A percentile compares a stretch with the other conserved stretches of the same genome.
phyloP scores from a whole-genome alignment of 148 eudicot species.

The Spergularia marina region DNA sequence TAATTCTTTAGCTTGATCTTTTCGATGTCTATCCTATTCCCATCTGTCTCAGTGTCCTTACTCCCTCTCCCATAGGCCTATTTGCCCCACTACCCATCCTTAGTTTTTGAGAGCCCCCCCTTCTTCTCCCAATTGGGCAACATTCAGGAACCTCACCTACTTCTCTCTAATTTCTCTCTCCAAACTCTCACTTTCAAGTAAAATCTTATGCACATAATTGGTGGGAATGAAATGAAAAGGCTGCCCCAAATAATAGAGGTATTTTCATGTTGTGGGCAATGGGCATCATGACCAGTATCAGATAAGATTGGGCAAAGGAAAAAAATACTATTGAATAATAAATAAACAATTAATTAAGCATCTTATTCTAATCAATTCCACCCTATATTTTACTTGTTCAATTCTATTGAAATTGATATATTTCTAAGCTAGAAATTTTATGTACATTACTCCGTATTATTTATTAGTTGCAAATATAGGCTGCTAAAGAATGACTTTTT shows the following conservation, averaged over 20 bases:
- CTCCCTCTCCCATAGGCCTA: background rate
- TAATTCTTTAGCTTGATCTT: background rate
- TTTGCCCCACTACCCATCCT: slow-evolving; percentile 29
- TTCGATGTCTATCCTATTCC: slow-evolving; percentile 32
- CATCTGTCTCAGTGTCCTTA: slow-evolving; percentile 19
- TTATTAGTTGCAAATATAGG: too few species aligned
- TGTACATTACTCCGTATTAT: too few species aligned
- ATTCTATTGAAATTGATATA: background rate
- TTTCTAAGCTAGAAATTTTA: background rate
- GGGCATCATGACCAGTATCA: background rate
- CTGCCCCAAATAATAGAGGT: slow-evolving; percentile 8
- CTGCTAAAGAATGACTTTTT: too few species aligned
- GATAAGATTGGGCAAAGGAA: background rate
- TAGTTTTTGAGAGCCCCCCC: slow-evolving; percentile 22
- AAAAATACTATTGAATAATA: background rate
- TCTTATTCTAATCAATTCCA: background rate
- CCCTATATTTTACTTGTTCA: background rate
- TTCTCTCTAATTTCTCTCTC: background rate
- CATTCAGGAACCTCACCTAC: slow-evolving; percentile 10
- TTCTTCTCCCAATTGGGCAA: slow-evolving; percentile 22
- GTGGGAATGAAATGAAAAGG: slow-evolving; percentile 17
- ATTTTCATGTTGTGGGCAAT: slow-evolving; percentile 11
- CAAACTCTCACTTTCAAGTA: slow-evolving; percentile 19
- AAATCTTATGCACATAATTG: background rate
- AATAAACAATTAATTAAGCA: background rate